Conservation (phyloP, 2,329 filamentous ascomycete genomes). For the Aspergillus proliferans region DNA sequence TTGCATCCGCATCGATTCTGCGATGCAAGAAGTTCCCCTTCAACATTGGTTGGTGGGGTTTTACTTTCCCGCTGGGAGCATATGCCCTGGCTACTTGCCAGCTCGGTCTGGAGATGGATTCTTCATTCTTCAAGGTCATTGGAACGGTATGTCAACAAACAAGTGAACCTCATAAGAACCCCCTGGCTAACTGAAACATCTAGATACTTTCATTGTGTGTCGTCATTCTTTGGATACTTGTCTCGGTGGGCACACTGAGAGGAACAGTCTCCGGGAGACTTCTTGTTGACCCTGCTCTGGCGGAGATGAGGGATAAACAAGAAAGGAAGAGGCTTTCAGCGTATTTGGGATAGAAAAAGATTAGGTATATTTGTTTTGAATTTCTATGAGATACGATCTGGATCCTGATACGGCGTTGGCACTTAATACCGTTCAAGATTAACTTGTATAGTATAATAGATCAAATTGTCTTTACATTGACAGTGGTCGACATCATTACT, state of each 20-base stretch:
- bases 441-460: too few species aligned
- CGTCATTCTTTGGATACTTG: constrained; percentile 49
- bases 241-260: constrained; percentile 41
- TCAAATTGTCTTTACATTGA: too few species aligned
- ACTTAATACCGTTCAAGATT: not conserved
- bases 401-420: not conserved
- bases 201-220: constrained; percentile 45
- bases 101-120: constrained; percentile 46
- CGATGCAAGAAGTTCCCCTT: constrained; percentile 44
- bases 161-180: not conserved
- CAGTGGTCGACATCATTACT: not conserved
- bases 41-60: constrained; percentile 58
- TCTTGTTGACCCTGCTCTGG: constrained; percentile 49
- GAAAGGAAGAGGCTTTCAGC: not conserved
- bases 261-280: constrained; percentile 42
- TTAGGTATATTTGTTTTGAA: not conserved
- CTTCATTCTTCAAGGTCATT: constrained; percentile 50
- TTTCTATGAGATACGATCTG: not conserved
- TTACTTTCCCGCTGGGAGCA: constrained; percentile 53
- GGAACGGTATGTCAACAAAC: constrained; percentile 39
- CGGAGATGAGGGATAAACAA: constrained; percentile 18
- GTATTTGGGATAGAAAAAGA: not conserved
- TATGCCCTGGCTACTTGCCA: constrained; percentile 41
- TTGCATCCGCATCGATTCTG: constrained; percentile 26
- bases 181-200: not conserved